A percentile compares a stretch with the other conserved stretches of the same genome.
These are phyloP conservation scores for Magnusiomyces suaveolens DNA, from an alignment of 1,139 yeast species.

Conservation along the genomic window DNA sequence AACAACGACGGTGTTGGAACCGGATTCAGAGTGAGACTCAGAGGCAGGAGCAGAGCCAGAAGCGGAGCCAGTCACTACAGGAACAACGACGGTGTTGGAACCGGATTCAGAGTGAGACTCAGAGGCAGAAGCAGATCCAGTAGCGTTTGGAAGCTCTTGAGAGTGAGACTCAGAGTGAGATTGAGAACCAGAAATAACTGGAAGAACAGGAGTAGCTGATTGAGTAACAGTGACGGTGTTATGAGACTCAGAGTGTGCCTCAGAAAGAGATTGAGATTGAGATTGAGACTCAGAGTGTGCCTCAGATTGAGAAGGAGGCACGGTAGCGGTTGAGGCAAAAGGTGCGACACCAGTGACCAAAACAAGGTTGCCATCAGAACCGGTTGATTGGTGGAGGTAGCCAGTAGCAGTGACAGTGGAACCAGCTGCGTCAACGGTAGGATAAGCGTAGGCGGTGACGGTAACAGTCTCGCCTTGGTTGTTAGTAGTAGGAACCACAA, in stretches of 20 bases:
- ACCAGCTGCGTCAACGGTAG: not conserved
- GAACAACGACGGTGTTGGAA: not conserved
- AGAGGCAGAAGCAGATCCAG: not conserved
- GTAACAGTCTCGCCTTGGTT: not conserved
- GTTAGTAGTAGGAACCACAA: not conserved
- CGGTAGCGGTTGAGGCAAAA: too few relatives aligned
- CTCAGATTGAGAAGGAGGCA: too few relatives aligned
- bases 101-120: not conserved
- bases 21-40: not conserved
- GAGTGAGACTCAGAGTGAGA: too few relatives aligned
- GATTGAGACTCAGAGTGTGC: too few relatives aligned
- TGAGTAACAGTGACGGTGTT: too few relatives aligned
- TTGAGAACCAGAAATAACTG: too few relatives aligned
- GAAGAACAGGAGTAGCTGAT: too few relatives aligned
- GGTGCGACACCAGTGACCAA: not conserved
- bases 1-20: not conserved
- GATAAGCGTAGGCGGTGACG: not conserved
- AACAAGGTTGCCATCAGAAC: not conserved
- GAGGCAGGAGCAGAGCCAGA: not conserved
- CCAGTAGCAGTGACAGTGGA: not conserved
- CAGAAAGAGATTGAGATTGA: too few relatives aligned
- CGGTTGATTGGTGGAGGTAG: not conserved
- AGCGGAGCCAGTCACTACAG: conserved; percentile 1
- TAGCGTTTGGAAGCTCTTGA: not conserved
- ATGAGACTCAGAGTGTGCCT: too few relatives aligned